These are phyloP conservation scores for Mycena olivaceomarginata DNA, from an alignment of 768 basidiomycete species.

Conservation along the genomic window DNA sequence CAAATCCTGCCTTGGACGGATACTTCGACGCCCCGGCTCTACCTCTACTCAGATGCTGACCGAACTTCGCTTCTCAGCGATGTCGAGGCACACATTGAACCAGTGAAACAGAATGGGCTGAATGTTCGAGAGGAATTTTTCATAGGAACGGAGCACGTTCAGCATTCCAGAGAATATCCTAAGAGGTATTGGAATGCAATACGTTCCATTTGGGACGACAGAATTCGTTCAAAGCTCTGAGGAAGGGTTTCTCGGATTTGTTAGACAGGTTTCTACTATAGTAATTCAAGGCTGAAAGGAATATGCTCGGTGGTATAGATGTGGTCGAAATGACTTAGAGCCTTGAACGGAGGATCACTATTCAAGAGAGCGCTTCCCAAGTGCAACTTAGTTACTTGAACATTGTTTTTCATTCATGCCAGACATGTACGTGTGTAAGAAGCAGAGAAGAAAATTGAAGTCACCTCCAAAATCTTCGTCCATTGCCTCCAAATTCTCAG, in stretches of 20 bases:
- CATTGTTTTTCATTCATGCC: too few species aligned
- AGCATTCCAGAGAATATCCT: not conserved
- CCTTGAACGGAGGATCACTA: too few species aligned
- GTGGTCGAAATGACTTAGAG: too few species aligned
- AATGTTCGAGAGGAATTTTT: conserved; percentile 11
- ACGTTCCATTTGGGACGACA: not conserved
- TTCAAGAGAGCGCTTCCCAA: too few species aligned
- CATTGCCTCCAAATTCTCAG: not conserved
- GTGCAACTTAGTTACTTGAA: too few species aligned
- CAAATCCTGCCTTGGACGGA: conserved; percentile 9
- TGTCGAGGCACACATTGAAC: conserved; percentile 5
- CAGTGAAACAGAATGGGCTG: not conserved
- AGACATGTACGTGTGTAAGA: too few species aligned
- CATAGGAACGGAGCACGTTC: conserved; percentile 16
- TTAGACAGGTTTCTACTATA: too few species aligned
- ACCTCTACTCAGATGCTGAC: conserved; percentile 30
- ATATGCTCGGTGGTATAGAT: too few species aligned
- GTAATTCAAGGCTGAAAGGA: too few species aligned
- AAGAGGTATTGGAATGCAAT: conserved; percentile 24
- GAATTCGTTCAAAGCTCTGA: conserved; percentile 18
- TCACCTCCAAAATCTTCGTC: not conserved
- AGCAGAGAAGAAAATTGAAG: not conserved
- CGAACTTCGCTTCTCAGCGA: not conserved
- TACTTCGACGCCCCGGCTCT: not conserved
- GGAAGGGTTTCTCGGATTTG: too few species aligned